Evolutionary conservation across 129 eudicot species (phyloP), one percentile per base, ranked within the genome.

Genomic region (Solidago caesia): DNA sequence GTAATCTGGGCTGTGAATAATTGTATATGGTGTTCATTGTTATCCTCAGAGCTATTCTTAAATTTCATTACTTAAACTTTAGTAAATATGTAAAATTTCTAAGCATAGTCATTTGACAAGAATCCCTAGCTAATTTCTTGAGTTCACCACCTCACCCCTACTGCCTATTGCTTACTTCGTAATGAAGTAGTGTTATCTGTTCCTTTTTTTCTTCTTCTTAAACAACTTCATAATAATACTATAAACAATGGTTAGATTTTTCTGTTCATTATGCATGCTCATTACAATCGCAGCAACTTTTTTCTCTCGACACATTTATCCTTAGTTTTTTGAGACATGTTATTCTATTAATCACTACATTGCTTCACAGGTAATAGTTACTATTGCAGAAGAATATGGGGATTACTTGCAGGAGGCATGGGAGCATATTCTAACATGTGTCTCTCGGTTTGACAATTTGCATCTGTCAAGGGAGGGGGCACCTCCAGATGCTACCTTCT

Each of bases 371-470:
- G 96, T 96, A 60, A 74, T 88, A 83, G 89, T 91, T 63, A 85
- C 85, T 52, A 85, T 94, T 71, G 96, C 99, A 74, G 97, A 91
- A 74, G 99, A 94, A 81, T 94, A 94, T 71, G 99, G 99, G 42
- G 87, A 94, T 74, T 84, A 85, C 80, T 82, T 94, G 67, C 99
- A 94, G 80, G 99, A 94, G 44, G 99, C 93, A 4, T 94, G 99
- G 99, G 99, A 94, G 82, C 99, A 94, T 81, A 91, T 94, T 58
- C 83, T 91, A 84, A 90, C 93, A 27, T 91, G 99, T 66, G 91
- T 94, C 60, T 94, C 99, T 69, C 87, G 99, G 59, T 88, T 91
- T 81, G 97, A 91, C 73, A 91, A 94, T 81, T 82, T 94, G 89
- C 97, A 91, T 86, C 87, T 94, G 16, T 74, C 88, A 72, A 96